Evolutionary conservation across 1,284 basidiomycete species (phyloP), one percentile per base, ranked within the genome.

Genomic region (Rhodofomes roseus): DNA sequence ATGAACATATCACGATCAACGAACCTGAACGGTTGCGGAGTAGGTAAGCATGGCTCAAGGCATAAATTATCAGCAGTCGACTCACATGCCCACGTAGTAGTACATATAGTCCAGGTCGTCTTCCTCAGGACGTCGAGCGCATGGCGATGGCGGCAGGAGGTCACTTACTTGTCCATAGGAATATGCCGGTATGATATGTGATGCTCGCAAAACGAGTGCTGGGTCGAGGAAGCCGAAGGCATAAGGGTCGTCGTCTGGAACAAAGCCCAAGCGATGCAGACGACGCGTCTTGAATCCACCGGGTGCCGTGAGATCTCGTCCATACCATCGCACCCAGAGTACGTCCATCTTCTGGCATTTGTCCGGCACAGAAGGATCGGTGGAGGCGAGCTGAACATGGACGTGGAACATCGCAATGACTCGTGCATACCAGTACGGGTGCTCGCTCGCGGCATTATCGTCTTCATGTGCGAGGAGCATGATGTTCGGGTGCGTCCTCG

Each of bases 151-250:
- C 16, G 36, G 43, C 16, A 59, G 20, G 2, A 55, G 16, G 9
- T 55, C 41, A 1, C 11, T 5, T 16, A 43, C 54, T 2, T 27
- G 52, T 16, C 54, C 36, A 41, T 65, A 48, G 3, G 41, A n/a
- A 60, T 76, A 78, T 1, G 63, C 68, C 4, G 75, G 77, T 46
- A 78, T 73, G 1, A 78, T 62, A 59, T 80, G 79, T 27, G 62
- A 65, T 0, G 66, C 73, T 4, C 70, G 69, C 22, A 79, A 65
- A 36, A 80, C 65, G 8, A 68, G 60, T 0, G 58, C 40, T 0
- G 77, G 78, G 61, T 78, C 72, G 2, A 80, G 57, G 60, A 80
- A 79, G 1, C 74, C 73, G 64, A 79, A 81, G 0, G 77, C 69
- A 9, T 63, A 59, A 0, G 62, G 43, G 53, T 76, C 68, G 4